A percentile compares a stretch with the other conserved stretches of the same genome.
Evolutionary conservation across 164 flowering plant species (phyloP).

Genomic region (Magnolia officinalis): DNA sequence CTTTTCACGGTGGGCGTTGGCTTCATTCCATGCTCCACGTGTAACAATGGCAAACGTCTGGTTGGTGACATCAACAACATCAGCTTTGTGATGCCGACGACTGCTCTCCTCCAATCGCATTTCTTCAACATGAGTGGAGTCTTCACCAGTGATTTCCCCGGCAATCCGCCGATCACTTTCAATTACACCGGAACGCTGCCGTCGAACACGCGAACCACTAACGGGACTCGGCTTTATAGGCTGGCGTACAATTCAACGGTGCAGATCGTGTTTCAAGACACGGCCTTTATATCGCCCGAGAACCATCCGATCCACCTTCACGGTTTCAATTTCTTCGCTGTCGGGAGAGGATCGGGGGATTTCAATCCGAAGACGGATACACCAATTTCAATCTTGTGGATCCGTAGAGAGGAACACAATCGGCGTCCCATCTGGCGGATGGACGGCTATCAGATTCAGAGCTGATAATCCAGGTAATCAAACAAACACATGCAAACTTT

Average conservation of each 20-base stretch:
- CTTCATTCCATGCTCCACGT: slow-evolving; percentile 55
- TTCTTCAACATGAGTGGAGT: slow-evolving; percentile 59
- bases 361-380: slow-evolving; percentile 43
- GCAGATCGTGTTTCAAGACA: slow-evolving; percentile 63
- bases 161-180: slow-evolving; percentile 46
- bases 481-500: not conserved
- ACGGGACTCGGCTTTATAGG: slow-evolving; percentile 54
- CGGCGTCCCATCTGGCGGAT: slow-evolving; percentile 76
- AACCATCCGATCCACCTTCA: slow-evolving; percentile 76
- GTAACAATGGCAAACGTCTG: slow-evolving; percentile 58
- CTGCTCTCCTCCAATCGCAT: slow-evolving; percentile 70
- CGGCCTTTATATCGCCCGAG: slow-evolving; percentile 58
- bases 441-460: slow-evolving; percentile 68
- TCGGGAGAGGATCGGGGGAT: slow-evolving; percentile 69
- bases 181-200: slow-evolving; percentile 50
- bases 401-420: slow-evolving; percentile 74
- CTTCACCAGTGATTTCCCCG: slow-evolving; percentile 69
- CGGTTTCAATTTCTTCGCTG: slow-evolving; percentile 68
- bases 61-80: slow-evolving; percentile 65
- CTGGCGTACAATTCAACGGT: slow-evolving; percentile 52
- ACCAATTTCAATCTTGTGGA: slow-evolving; percentile 59
- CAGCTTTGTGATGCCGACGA: slow-evolving; percentile 68
- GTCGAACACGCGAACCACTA: slow-evolving; percentile 34
- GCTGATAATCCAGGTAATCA: slow-evolving; percentile 75
- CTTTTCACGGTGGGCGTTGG: slow-evolving; percentile 67